These are phyloP conservation scores for Violaceomyces palustris DNA, from an alignment of 1,284 basidiomycete species.

Conservation along the genomic window DNA sequence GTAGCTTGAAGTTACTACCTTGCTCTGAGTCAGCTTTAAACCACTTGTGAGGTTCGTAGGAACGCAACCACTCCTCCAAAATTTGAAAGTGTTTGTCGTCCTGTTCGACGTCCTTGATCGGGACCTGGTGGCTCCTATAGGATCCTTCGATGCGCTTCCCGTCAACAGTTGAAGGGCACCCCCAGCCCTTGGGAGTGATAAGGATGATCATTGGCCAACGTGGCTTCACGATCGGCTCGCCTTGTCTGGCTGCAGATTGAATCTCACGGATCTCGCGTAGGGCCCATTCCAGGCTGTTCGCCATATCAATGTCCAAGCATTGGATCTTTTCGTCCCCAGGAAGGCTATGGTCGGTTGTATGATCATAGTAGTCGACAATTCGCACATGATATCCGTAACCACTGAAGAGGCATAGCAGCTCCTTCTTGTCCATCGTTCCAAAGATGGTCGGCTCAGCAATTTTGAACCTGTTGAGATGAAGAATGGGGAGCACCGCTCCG, in stretches of 20 bases:
- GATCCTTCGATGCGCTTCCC: constrained; percentile 73
- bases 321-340: constrained; percentile 52
- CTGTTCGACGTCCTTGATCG: constrained; percentile 66
- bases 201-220: constrained; percentile 80
- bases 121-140: constrained; percentile 68
- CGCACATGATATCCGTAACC: constrained; percentile 60
- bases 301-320: constrained; percentile 60
- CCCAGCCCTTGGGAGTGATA: constrained; percentile 68
- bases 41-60: constrained; percentile 48
- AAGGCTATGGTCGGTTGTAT: constrained; percentile 61
- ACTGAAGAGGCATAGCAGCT: constrained; percentile 66
- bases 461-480: constrained; percentile 79
- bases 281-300: constrained; percentile 71
- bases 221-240: constrained; percentile 72
- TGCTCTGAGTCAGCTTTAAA: constrained; percentile 56
- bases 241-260: constrained; percentile 69
- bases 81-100: constrained; percentile 60
- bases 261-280: constrained; percentile 59
- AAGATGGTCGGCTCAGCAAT: constrained; percentile 82
- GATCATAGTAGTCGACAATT: constrained; percentile 66
- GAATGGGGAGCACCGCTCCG: constrained; percentile 78
- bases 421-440: constrained; percentile 82
- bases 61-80: constrained; percentile 66
- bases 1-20: constrained; percentile 39
- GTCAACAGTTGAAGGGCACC: constrained; percentile 64